phyloP scores from a whole-genome alignment of 306 rosid species.

The Hylodesmum podocarpum region DNA sequence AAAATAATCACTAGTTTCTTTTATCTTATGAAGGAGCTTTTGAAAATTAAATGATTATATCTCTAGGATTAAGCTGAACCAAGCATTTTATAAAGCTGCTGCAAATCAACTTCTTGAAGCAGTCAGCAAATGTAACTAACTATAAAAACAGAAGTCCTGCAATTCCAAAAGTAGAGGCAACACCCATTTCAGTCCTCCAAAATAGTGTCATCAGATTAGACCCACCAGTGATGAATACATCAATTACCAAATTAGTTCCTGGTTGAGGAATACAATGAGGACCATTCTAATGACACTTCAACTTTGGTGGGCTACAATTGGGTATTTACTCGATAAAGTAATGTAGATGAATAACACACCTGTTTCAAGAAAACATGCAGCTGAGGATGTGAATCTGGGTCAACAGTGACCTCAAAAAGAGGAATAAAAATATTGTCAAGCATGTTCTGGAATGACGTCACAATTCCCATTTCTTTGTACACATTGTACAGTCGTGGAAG shows the following conservation, averaged over 20 bases:
- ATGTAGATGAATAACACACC: conserved; percentile 44
- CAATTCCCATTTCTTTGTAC: conserved; percentile 98
- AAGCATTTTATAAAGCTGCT: neutral
- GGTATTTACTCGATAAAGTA: neutral
- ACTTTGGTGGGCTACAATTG: neutral
- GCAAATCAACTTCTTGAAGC: conserved; percentile 16
- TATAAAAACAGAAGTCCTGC: neutral
- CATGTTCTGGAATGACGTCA: conserved; percentile 93
- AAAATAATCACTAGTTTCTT: neutral
- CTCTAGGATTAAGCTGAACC: neutral
- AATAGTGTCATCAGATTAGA: conserved; percentile 4
- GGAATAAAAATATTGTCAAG: conserved; percentile 97
- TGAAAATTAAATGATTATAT: neutral
- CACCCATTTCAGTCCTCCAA: conserved; percentile 5
- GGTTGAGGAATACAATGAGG: neutral
- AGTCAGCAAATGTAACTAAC: neutral
- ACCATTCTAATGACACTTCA: neutral
- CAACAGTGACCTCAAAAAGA: conserved; percentile 87
- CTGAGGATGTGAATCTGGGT: conserved; percentile 99
- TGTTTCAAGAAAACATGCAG: conserved; percentile 92
- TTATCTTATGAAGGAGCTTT: neutral
- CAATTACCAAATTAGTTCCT: conserved; percentile 4
- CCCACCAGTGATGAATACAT: neutral
- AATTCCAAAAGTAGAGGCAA: conserved; percentile 6
- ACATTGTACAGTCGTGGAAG: conserved; percentile 89